Evolutionary conservation across 2,329 filamentous ascomycete genomes (phyloP), one percentile per base, ranked within the genome.

Genomic region (Fusarium tupiense): DNA sequence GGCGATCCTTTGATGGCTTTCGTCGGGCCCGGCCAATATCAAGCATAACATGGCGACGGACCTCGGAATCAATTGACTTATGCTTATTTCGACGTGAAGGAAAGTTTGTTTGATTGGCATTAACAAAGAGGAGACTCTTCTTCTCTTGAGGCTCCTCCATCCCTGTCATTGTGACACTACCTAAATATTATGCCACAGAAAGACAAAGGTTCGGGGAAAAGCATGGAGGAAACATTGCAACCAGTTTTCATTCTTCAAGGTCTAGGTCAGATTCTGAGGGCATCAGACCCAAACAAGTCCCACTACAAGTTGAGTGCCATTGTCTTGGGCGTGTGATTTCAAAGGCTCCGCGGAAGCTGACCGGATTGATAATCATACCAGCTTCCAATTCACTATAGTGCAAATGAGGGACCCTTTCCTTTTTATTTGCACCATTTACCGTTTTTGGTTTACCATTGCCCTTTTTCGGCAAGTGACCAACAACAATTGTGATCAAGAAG

Each of bases 1-100:
- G 61, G n/a, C 7, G 53, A 5, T 31, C 41, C 47, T 49, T 64
- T 20, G 47, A 24, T 20, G 54, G 61, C 24, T 44, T 68, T 54
- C 54, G 26, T 49, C 65, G 54, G 12, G 65, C 41, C 53, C 16
- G 44, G 19, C 61, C 54, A 43, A 68, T 68, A 24, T 68, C 65
- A 5, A 24, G 41, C 65, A 65, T 68, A 12, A 68, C 46, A 50
- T 68, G 61, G 19, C 52, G 61, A 56, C 61, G 65, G 20, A 54
- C 31, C 24, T 29, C 47, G 16, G 61, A 65, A 19, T 49, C 54
- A 7, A 49, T 26, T 2, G 54, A 33, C 6, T 49, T 60, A 26
- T 22, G 41, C 2, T 20, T 31, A 33, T 31, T 47, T 26, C 24
- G 20, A 38, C 24, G 52, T 22, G 38, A 37, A 52, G 4, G 29